Conservation (phyloP, 2,329 filamentous ascomycete species). For the Aureobasidium sp. region DNA sequence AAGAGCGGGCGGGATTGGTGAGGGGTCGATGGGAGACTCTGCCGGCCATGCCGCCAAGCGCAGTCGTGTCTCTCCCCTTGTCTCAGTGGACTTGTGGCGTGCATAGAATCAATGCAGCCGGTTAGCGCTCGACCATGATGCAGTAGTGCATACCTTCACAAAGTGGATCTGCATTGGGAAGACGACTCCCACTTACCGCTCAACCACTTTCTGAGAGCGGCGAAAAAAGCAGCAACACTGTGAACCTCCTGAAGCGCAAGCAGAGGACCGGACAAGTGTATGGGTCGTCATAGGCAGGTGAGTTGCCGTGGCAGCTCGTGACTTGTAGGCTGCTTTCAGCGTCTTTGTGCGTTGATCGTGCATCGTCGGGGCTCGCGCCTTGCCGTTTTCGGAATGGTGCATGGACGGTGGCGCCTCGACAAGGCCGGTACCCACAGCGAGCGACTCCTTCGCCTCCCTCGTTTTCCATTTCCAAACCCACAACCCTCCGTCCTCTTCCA, state of each 20-base stretch:
- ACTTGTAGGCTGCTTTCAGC: conserved; percentile 6
- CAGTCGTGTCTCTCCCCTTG: conserved; percentile 7
- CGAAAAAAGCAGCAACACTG: neutral
- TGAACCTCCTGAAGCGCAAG: neutral
- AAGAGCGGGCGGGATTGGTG: conserved; percentile 5
- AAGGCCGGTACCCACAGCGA: neutral
- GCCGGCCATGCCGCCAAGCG: neutral
- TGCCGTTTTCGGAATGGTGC: neutral
- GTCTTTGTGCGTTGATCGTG: conserved; percentile 4
- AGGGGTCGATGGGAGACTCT: neutral
- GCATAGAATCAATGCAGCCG: conserved; percentile 10
- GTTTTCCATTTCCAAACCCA: conserved; percentile 1
- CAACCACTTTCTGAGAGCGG: neutral
- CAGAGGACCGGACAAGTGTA: neutral
- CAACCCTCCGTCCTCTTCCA: conserved; percentile 4
- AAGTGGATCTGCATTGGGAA: neutral
- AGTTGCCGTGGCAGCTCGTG: conserved; percentile 10
- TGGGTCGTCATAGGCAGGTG: conserved; percentile 3
- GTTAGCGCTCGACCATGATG: conserved; percentile 12
- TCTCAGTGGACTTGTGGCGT: conserved; percentile 8
- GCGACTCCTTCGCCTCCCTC: conserved; percentile 1
- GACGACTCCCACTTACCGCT: neutral
- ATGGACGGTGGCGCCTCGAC: neutral
- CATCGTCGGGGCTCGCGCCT: neutral
- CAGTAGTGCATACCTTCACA: conserved; percentile 8